A percentile compares a stretch with the other conserved stretches of the same genome.
Evolutionary conservation across 352 stramenopile genomes (phyloP).

Genomic region (Phytophthora sojae): DNA sequence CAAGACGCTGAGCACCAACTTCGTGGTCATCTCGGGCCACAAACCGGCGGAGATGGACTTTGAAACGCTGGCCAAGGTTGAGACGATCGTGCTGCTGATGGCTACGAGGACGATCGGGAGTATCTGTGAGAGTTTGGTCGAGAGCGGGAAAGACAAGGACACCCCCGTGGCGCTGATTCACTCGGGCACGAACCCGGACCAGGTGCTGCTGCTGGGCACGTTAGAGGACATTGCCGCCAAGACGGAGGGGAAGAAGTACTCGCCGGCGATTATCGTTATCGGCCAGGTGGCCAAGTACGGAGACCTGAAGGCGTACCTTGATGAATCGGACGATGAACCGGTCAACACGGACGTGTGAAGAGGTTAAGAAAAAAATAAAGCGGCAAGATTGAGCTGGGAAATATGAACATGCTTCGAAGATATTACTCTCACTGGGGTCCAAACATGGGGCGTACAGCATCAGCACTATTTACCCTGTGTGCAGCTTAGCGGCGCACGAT

Average conservation of each 20-base stretch:
- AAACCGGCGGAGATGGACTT: constrained; percentile 79
- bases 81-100: constrained; percentile 72
- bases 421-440: constrained; percentile 10
- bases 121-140: constrained; percentile 56
- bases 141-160: constrained; percentile 39
- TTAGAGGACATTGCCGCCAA: constrained; percentile 59
- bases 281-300: constrained; percentile 67
- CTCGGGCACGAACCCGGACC: constrained; percentile 62
- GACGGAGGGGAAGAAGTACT: constrained; percentile 64
- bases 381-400: neutral
- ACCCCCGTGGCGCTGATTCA: constrained; percentile 74
- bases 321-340: constrained; percentile 51
- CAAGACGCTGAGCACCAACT: constrained; percentile 69
- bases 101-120: constrained; percentile 57
- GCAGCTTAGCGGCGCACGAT: constrained; percentile 52
- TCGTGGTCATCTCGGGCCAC: constrained; percentile 74
- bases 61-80: constrained; percentile 48
- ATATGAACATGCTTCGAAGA: constrained; percentile 10
- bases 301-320: constrained; percentile 60
- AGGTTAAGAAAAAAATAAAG: neutral
- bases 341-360: constrained; percentile 42
- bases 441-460: constrained; percentile 10
- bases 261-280: constrained; percentile 76
- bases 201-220: constrained; percentile 60
- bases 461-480: neutral